Base-by-base conservation (phyloP, 2,329 filamentous ascomycete species). In the Thelonectria discophora region DNA sequence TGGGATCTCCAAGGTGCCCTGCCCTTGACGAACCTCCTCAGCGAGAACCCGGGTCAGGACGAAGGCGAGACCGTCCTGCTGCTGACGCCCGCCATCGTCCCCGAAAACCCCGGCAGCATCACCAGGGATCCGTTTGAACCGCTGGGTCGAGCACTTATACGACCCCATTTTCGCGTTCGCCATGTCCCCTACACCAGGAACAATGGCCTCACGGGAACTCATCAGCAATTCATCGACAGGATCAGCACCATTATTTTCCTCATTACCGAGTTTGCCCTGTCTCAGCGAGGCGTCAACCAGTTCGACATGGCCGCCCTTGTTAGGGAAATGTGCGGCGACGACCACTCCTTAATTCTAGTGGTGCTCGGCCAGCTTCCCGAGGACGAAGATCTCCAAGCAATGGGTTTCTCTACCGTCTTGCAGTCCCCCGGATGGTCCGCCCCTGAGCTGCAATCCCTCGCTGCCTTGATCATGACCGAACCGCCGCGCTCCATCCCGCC, bases 181-280 rank as follows among this genome's bases (percentile, higher is more conserved):
- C 91, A 93, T 72, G 86, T 92, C 45, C 90, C 91, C 6, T 94
- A 92, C 70, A 86, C 87, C 5, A 84, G 86, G 48, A 81, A 82
- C 54, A 76, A 81, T 60, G 89, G 89, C 43, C 86, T 92, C 73
- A 90, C 87, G 3, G 80, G 82, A 20, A 82, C 85, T 46, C 88
- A 93, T 74, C 77, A 83, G 50, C 82, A 82, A 53, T 90, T 90
- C 68, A 82, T 92, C 55, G 82, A 81, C 58, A 79, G 84, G 57
- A 87, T 88, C 4, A 83, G 82, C 48, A 81, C 82, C 1, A 79
- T 91, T 37, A 75, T 92, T 13, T 86, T 90, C 60, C 84, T 91
- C 58, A 80, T 88, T 42, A 84, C 83, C 3, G 82, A 82, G 2
- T 78, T 79, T 39, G 77, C 80, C 4, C 70, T 73, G n/a, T 66